Base-by-base conservation (phyloP, 331 rosid genomes). In the Malus hybrid region DNA sequence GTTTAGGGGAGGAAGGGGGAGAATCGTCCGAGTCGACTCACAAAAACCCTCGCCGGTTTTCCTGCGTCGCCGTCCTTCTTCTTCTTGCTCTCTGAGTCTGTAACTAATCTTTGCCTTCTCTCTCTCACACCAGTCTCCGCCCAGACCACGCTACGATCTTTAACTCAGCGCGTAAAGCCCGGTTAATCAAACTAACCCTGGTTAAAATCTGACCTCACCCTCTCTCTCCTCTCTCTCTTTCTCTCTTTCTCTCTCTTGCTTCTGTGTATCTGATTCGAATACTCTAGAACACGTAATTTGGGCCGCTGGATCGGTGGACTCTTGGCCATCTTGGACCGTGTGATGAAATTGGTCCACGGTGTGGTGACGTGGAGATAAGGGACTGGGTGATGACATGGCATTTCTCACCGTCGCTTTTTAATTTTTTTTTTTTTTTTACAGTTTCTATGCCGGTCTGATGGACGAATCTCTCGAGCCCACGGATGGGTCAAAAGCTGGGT, bases 291-390 rank as follows among this genome's bases (percentile, higher is more conserved):
- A 20, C 73, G 75, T 2, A 31, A 74, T 73, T 15, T 5, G n/a
- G n/a, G 67, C 93, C 97, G 91, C 84, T 32, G 57, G 83, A 83
- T 85, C 14, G 2, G 33, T 6, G 18, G 50, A 66, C 42, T 2
- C 13, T 13, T 19, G 69, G 73, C 34, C 29, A 54, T 65, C 85
- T 14, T 2, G 6, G 64, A 22, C 83, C 84, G 87, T 77, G 7
- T 39, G 89, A 80, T 79, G 8, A 11, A 55, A 5, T 11, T 13
- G 3, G 60, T 15, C 32, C 29, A 18, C 13, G 33, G 5, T 27
- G 13, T 8, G 75, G 27, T 86, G 87, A 87, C 87, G 85, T 86
- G 92, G 95, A 74, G 88, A 81, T 79, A 83, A 84, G 83, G 69
- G 83, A 87, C 28, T 85, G 88, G 9, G 1, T 3, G 63, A 5